Evolutionary conservation across 495 filamentous ascomycete genomes (phyloP).

Genomic region (Neurospora sp.): DNA sequence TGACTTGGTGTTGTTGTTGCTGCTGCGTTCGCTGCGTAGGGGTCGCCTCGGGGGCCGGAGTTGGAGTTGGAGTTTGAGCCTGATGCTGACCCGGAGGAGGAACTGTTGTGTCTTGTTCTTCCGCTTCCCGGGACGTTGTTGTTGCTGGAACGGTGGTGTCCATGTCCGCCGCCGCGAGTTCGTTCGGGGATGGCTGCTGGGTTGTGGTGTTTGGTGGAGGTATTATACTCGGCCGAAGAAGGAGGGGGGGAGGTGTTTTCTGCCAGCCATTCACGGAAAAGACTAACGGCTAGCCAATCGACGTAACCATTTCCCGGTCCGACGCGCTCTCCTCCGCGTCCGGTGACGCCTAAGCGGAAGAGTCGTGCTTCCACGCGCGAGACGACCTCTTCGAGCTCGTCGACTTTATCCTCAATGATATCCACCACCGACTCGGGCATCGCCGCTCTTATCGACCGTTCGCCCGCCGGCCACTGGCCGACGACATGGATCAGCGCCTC

Average conservation of each 20-base stretch:
- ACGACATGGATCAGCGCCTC: constrained; percentile 88
- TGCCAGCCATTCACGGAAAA: constrained; percentile 85
- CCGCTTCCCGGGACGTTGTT: constrained; percentile 23
- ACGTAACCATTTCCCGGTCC: constrained; percentile 66
- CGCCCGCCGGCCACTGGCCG: constrained; percentile 76
- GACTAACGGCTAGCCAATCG: constrained; percentile 73
- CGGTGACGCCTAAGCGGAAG: constrained; percentile 70
- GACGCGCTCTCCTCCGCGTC: constrained; percentile 69
- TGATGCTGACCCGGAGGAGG: not conserved
- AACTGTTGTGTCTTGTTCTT: not conserved
- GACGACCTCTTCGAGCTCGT: constrained; percentile 67
- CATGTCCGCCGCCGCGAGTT: not conserved
- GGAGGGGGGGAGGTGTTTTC: constrained; percentile 71
- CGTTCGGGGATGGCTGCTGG: constrained; percentile 24
- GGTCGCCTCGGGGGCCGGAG: constrained; percentile 15
- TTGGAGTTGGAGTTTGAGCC: constrained; percentile 17
- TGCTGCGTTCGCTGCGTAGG: constrained; percentile 7
- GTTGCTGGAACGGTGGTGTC: constrained; percentile 17
- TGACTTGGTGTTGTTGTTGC: not conserved
- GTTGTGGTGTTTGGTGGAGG: not conserved
- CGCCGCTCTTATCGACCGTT: constrained; percentile 61
- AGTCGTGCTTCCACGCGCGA: constrained; percentile 62
- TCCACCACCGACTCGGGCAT: constrained; percentile 68
- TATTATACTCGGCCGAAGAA: not conserved
- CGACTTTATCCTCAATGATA: constrained; percentile 82